These are phyloP conservation scores for Sanghuangporus sanghuang DNA, from an alignment of 1,284 basidiomycete genomes.

Conservation along the genomic window DNA sequence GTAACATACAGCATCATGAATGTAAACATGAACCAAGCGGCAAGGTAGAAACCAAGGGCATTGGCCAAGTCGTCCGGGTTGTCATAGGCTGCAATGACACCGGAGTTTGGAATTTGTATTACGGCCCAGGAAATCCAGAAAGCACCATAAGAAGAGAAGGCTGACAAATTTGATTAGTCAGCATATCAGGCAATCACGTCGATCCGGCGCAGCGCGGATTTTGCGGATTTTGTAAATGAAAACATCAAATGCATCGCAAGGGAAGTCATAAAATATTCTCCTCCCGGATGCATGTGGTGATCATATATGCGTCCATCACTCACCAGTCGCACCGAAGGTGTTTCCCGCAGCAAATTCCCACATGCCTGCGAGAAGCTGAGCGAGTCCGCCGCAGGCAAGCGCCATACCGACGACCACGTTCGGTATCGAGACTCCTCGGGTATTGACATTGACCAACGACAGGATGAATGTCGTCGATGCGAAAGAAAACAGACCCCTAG, in stretches of 20 bases:
- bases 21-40: conserved; percentile 69
- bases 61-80: conserved; percentile 42
- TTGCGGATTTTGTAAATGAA: not conserved
- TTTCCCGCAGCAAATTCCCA: conserved; percentile 81
- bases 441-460: conserved; percentile 58
- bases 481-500: conserved; percentile 66
- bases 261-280: not conserved
- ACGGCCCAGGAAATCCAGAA: conserved; percentile 81
- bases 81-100: conserved; percentile 49
- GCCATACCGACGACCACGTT: conserved; percentile 87
- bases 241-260: not conserved
- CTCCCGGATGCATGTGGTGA: not conserved
- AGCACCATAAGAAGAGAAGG: conserved; percentile 77
- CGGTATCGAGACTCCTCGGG: conserved; percentile 45
- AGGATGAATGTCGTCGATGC: conserved; percentile 70
- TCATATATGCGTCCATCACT: conserved; percentile 25
- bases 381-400: conserved; percentile 76
- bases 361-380: conserved; percentile 72
- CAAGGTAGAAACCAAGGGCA: conserved; percentile 64
- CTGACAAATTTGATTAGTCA: conserved; percentile 32
- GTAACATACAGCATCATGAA: conserved; percentile 51
- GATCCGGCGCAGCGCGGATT: not conserved
- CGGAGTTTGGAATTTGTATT: conserved; percentile 59
- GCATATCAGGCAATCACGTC: conserved; percentile 1
- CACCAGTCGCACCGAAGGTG: conserved; percentile 63